phyloP scores from a whole-genome alignment of 345 rosid genomes.

The Kandelia obovata region DNA sequence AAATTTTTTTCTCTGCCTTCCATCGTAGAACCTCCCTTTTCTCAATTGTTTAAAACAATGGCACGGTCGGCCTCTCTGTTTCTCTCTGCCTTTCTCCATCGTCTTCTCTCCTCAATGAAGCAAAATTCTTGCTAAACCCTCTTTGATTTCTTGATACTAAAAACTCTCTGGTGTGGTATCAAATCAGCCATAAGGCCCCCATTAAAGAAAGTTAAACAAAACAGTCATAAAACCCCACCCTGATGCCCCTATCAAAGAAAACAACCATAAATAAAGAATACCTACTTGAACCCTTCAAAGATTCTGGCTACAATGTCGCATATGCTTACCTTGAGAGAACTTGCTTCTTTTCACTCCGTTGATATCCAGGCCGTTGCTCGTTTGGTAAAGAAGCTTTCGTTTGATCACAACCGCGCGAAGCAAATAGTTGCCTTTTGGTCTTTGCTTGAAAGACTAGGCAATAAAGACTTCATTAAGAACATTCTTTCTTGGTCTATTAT shows the following conservation, averaged over 20 bases:
- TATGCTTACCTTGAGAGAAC: not conserved
- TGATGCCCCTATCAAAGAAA: not conserved
- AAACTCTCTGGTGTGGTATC: no score
- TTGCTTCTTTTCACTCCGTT: slow-evolving; percentile 23
- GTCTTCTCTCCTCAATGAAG: not conserved
- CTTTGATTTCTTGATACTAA: no score
- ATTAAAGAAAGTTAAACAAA: not conserved
- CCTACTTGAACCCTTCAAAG: not conserved
- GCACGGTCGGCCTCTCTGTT: no score
- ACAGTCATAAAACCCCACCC: not conserved
- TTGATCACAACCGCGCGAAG: slow-evolving; percentile 7
- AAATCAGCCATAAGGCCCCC: not conserved
- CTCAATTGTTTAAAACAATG: no score
- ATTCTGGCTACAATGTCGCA: not conserved
- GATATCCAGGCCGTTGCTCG: slow-evolving; percentile 23
- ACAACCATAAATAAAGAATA: no score
- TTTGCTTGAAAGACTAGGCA: slow-evolving; percentile 29
- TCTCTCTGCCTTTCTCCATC: no score
- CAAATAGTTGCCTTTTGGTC: slow-evolving; percentile 33
- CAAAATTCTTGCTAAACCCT: not conserved
- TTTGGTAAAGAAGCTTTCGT: not conserved
- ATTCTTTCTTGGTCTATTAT: not conserved
- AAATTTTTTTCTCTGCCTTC: no score
- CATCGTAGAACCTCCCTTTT: no score
- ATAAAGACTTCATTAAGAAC: slow-evolving; percentile 11